Conservation (phyloP, 2,329 filamentous ascomycete genomes). For the Cercospora sp. region DNA sequence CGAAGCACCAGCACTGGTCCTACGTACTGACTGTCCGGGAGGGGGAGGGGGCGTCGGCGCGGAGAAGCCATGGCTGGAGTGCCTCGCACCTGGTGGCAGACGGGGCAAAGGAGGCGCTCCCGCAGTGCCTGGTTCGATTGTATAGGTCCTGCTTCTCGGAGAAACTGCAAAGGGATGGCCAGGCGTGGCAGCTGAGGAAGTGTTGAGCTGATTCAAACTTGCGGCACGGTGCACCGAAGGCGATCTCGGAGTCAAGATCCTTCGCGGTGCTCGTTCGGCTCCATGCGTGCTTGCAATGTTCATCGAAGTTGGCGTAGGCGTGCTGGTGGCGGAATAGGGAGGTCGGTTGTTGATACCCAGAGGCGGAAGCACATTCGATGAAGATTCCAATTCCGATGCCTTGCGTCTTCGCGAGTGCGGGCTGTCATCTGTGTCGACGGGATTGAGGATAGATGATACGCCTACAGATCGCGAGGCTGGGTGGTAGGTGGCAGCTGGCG, state of each 20-base stretch:
- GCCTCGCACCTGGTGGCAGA: constrained; percentile 43
- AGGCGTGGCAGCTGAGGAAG: constrained; percentile 47
- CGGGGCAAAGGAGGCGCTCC: constrained; percentile 52
- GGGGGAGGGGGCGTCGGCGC: constrained; percentile 38
- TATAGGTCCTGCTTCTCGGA: constrained; percentile 45
- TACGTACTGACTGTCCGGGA: constrained; percentile 43
- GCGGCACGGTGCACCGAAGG: constrained; percentile 54
- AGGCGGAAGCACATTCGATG: constrained; percentile 41
- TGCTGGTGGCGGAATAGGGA: constrained; percentile 19
- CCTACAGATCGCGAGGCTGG: constrained; percentile 42
- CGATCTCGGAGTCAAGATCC: constrained; percentile 61
- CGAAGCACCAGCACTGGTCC: constrained; percentile 36
- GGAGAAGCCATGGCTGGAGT: constrained; percentile 39
- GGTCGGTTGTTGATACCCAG: constrained; percentile 21
- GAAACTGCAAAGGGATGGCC: constrained; percentile 50
- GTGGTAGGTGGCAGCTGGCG: constrained; percentile 27
- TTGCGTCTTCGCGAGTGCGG: constrained; percentile 43
- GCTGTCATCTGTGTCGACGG: constrained; percentile 40
- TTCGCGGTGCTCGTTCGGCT: constrained; percentile 38
- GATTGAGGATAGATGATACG: constrained; percentile 51
- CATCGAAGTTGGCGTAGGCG: constrained; percentile 31
- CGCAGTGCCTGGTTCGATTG: constrained; percentile 46
- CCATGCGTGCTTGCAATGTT: constrained; percentile 10
- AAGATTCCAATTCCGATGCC: constrained; percentile 47
- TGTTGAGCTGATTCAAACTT: constrained; percentile 51